These are phyloP conservation scores for Amanita exitialis DNA, from an alignment of 768 basidiomycete species.

Conservation along the genomic window DNA sequence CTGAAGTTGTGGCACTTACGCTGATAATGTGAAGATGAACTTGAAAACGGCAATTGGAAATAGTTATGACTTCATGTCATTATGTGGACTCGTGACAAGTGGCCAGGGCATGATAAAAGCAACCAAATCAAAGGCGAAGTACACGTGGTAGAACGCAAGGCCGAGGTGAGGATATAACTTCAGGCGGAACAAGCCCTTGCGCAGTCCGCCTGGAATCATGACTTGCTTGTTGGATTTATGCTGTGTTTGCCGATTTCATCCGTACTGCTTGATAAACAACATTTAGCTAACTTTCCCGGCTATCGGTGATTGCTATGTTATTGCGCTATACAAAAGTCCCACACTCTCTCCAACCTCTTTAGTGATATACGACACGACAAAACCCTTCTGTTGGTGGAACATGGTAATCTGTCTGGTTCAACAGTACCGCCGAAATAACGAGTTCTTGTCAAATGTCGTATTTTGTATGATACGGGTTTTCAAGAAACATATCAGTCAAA, in stretches of 20 bases:
- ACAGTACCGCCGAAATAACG: too few relatives aligned
- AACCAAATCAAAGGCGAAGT: not conserved
- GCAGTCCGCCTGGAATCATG: not conserved
- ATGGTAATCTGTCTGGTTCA: too few relatives aligned
- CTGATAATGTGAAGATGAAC: not conserved
- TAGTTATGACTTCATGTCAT: constrained; percentile 5
- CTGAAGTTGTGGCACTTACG: not conserved
- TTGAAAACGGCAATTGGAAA: not conserved
- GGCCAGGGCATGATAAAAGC: constrained; percentile 1
- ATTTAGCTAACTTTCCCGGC: too few relatives aligned
- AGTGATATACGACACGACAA: too few relatives aligned
- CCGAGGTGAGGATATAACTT: not conserved
- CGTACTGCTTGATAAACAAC: too few relatives aligned
- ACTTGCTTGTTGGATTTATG: not conserved
- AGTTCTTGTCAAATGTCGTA: too few relatives aligned
- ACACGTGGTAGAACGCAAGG: constrained; percentile 6
- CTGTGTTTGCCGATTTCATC: not conserved
- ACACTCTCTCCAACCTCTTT: too few relatives aligned
- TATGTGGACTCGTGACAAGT: constrained; percentile 5
- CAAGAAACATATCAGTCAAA: too few relatives aligned
- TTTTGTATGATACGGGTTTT: too few relatives aligned
- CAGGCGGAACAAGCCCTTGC: not conserved
- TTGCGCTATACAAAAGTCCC: too few relatives aligned
- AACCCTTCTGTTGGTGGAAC: too few relatives aligned
- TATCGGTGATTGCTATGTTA: too few relatives aligned